These are phyloP conservation scores for Gillenia trifoliata DNA, from an alignment of 306 rosid species.

Conservation along the genomic window DNA sequence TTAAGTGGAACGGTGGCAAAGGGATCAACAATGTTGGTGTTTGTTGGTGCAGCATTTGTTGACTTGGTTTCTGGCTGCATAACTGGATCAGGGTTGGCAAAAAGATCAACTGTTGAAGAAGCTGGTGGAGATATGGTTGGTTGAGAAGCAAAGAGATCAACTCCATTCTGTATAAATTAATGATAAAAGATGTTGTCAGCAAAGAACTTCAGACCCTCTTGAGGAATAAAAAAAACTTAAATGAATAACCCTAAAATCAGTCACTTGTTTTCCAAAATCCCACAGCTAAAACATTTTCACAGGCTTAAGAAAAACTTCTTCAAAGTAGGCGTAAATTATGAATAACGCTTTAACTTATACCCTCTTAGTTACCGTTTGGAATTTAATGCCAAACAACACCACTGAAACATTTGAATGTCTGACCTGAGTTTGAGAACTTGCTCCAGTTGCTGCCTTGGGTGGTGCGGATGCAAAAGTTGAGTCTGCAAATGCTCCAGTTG, in stretches of 20 bases:
- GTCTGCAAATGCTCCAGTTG: constrained; percentile 60
- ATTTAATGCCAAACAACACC: not conserved
- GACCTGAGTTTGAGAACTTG: constrained; percentile 64
- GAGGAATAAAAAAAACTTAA: not conserved
- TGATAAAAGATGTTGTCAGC: not conserved
- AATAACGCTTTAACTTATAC: not conserved
- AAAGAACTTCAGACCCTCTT: not conserved
- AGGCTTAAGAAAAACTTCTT: not conserved
- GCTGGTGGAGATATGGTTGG: constrained; percentile 51
- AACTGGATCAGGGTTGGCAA: constrained; percentile 60
- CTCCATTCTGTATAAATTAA: constrained; percentile 46
- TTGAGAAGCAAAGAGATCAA: constrained; percentile 75
- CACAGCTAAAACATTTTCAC: not conserved
- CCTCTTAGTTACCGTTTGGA: not conserved
- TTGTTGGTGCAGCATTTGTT: constrained; percentile 38
- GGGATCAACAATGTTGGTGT: constrained; percentile 59
- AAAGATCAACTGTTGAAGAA: constrained; percentile 64
- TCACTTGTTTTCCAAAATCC: not conserved
- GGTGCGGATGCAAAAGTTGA: constrained; percentile 63
- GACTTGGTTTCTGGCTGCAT: constrained; percentile 52
- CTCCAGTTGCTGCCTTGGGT: constrained; percentile 46
- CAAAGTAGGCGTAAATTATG: not conserved
- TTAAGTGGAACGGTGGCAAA: constrained; percentile 84
- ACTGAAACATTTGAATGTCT: not conserved
- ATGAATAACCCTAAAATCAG: not conserved